phyloP scores from a whole-genome alignment of 2,329 filamentous ascomycete genomes.

The Cladophialophora psammophila region DNA sequence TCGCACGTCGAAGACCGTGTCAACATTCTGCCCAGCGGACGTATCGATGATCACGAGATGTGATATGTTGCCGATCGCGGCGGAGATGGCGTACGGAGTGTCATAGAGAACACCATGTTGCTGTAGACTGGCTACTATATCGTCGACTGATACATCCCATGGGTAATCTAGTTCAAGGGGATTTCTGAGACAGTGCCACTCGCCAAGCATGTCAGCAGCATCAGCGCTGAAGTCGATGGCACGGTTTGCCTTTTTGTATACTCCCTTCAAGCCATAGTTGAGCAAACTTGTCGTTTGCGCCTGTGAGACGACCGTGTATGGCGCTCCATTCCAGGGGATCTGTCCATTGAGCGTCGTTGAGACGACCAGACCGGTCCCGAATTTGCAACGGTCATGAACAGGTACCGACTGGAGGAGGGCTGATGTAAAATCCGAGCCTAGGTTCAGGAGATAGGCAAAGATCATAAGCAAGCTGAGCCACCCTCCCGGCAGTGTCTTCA shows the following conservation, averaged over 20 bases:
- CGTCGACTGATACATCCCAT: constrained; percentile 10
- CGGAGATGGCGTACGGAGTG: background rate
- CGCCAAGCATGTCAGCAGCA: constrained; percentile 1
- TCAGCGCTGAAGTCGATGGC: constrained; percentile 10
- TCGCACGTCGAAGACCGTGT: constrained; percentile 13
- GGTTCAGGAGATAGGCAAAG: constrained; percentile 15
- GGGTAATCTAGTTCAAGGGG: constrained; percentile 12
- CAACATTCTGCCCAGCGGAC: constrained; percentile 14
- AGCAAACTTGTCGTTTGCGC: constrained; percentile 11
- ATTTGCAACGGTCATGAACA: constrained; percentile 16
- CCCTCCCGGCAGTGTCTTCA: constrained; percentile 19
- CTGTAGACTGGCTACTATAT: constrained; percentile 8
- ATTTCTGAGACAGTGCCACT: constrained; percentile 14
- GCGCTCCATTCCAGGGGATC: constrained; percentile 19
- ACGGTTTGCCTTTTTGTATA: constrained; percentile 19
- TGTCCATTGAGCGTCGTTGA: background rate
- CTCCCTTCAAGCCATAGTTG: constrained; percentile 11
- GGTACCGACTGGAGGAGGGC: constrained; percentile 17
- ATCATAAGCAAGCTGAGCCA: constrained; percentile 21
- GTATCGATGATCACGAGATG: constrained; percentile 20
- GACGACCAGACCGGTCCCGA: constrained; percentile 19
- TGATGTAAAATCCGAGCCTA: constrained; percentile 18
- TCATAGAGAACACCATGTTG: constrained; percentile 16
- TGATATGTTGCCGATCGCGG: constrained; percentile 2
- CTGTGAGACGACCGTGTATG: constrained; percentile 20